Base-by-base conservation (phyloP, 768 basidiomycete species). In the Fomitopsis pulvina region DNA sequence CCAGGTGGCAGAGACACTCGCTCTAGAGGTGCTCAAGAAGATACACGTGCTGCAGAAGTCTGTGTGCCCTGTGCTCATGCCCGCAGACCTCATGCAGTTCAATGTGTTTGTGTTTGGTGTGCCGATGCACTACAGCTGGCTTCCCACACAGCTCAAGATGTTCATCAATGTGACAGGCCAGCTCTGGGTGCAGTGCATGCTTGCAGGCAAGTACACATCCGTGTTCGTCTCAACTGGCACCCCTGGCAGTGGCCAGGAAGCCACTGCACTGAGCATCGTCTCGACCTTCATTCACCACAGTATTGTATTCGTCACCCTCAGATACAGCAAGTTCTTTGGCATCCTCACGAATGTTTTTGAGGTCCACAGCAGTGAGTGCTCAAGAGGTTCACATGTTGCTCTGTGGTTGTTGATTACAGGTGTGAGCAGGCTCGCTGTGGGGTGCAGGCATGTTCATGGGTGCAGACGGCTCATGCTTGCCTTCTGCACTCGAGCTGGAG, bases 211-310 rank as follows among this genome's bases (percentile, higher is more conserved):
- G 65, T 83, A 79, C 56, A 90, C 77, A 2, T 75, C 81, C 12
- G 68, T 81, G 37, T 92, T 92, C 70, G 79, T 88, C 42, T 84
- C 83, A 21, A 83, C 85, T 0, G 85, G 75, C 1, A 70, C 74
- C n/a, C 79, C 73, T 10, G 88, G 89, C 48, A 88, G 90, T 51
- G 91, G 91, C n/a, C 90, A 92, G n/a, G n/a, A n/a, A n/a, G n/a
- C n/a, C n/a, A n/a, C n/a, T n/a, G n/a, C n/a, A n/a, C n/a, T n/a
- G n/a, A n/a, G n/a, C n/a, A n/a, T n/a, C n/a, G n/a, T n/a, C n/a
- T n/a, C n/a, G n/a, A n/a, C n/a, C n/a, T n/a, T n/a, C n/a, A n/a
- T n/a, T n/a, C n/a, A n/a, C n/a, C n/a, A n/a, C n/a, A n/a, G n/a
- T n/a, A n/a, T n/a, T n/a, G n/a, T n/a, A n/a, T n/a, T n/a, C n/a